Evolutionary conservation across 1,284 basidiomycete genomes (phyloP).

Genomic region (Sphaerobolus stellatus): DNA sequence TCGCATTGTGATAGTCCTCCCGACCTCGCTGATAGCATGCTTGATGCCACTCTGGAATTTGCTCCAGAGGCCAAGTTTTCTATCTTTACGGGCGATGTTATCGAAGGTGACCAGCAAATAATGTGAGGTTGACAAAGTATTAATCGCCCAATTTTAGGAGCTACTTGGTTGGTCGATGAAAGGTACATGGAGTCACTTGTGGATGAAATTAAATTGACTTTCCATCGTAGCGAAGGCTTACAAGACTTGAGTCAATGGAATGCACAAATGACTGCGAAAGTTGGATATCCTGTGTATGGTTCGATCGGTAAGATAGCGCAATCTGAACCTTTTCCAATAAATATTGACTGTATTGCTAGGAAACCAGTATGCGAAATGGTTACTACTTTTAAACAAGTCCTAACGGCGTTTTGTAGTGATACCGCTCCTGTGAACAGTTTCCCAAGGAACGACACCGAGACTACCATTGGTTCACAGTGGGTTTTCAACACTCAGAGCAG

Average conservation of each 20-base stretch:
- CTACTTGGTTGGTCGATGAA: too few species aligned
- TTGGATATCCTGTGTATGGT: conserved; percentile 43
- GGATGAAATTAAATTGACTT: background rate
- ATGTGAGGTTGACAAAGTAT: too few species aligned
- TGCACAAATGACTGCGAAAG: conserved; percentile 38
- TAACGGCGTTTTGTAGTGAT: conserved; percentile 34
- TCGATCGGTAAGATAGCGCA: conserved; percentile 39
- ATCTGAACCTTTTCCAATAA: background rate
- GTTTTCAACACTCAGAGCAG: conserved; percentile 47
- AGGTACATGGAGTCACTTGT: conserved; percentile 28
- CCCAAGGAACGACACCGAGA: conserved; percentile 43
- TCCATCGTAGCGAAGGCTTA: conserved; percentile 40
- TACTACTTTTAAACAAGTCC: background rate
- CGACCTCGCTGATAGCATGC: too few species aligned
- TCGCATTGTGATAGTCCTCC: too few species aligned
- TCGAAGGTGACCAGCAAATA: too few species aligned
- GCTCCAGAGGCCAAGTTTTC: too few species aligned
- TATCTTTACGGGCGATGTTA: too few species aligned
- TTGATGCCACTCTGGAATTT: too few species aligned
- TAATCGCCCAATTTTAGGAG: too few species aligned
- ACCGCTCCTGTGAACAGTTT: conserved; percentile 48
- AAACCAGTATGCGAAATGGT: conserved; percentile 55
- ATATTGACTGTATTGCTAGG: too few species aligned
- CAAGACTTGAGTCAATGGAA: conserved; percentile 45
- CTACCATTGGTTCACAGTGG: conserved; percentile 39